phyloP scores from a whole-genome alignment of 371 early-diverging fungal genomes.

The Mortierella sp. region DNA sequence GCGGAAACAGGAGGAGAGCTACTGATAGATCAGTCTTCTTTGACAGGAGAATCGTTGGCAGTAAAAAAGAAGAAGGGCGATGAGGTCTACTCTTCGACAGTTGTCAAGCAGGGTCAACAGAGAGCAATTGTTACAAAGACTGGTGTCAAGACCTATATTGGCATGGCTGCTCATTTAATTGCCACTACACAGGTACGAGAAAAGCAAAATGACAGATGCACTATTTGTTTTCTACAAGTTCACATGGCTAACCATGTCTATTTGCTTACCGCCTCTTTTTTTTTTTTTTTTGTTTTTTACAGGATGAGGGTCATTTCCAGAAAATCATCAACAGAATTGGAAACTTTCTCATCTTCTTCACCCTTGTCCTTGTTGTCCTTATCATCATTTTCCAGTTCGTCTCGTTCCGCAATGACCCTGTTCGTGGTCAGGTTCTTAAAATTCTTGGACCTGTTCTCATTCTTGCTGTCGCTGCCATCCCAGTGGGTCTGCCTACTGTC shows the following conservation, averaged over 20 bases:
- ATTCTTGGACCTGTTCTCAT: conserved; percentile 65
- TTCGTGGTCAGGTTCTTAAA: conserved; percentile 51
- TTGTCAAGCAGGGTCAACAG: conserved; percentile 93
- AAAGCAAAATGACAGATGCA: not conserved
- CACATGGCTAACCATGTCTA: not conserved
- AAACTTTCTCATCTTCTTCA: conserved; percentile 59
- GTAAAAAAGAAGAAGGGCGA: conserved; percentile 82
- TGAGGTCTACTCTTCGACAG: conserved; percentile 89
- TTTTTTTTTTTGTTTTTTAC: not conserved
- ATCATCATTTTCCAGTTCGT: conserved; percentile 76
- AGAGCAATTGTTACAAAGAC: conserved; percentile 91
- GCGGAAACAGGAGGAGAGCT: conserved; percentile 81
- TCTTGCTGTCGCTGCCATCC: conserved; percentile 93
- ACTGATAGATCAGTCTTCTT: conserved; percentile 94
- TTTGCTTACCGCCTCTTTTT: not conserved
- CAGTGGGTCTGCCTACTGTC: conserved; percentile 95
- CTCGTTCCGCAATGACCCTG: conserved; percentile 29
- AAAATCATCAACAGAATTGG: conserved; percentile 56
- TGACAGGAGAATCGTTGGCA: conserved; percentile 95
- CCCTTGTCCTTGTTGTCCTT: conserved; percentile 75
- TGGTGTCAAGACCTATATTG: conserved; percentile 91
- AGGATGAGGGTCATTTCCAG: conserved; percentile 91
- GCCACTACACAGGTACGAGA: conserved; percentile 60
- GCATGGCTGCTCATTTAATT: conserved; percentile 92
- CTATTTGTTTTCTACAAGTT: not conserved